Conservation (phyloP, 345 rosid species). For the Zanthoxylum bungeanum region DNA sequence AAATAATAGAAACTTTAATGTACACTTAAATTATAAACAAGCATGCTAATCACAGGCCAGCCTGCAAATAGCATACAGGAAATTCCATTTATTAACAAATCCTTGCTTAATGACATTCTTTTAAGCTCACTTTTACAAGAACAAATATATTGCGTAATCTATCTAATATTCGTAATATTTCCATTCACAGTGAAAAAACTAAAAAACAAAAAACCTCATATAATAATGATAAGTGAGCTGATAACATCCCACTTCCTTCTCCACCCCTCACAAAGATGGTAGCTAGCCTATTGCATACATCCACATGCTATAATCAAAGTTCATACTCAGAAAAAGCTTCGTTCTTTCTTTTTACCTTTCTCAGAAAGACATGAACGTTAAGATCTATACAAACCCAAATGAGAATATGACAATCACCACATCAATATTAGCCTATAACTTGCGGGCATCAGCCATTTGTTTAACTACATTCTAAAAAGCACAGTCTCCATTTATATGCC, state of each 20-base stretch:
- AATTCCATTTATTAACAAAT: background rate
- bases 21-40: background rate
- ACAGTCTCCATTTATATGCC: background rate
- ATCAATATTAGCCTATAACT: background rate
- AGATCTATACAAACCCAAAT: background rate
- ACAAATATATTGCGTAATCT: too few relatives aligned
- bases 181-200: too few relatives aligned
- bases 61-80: background rate
- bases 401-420: too few relatives aligned
- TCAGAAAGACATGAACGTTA: background rate
- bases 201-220: too few relatives aligned
- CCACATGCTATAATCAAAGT: background rate
- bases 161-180: background rate
- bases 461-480: background rate
- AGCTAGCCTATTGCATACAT: background rate
- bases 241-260: background rate
- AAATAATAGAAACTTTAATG: too few relatives aligned
- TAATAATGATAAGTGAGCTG: background rate
- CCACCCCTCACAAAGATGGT: background rate
- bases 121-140: too few relatives aligned
- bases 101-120: background rate
- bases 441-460: background rate
- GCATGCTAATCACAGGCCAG: background rate
- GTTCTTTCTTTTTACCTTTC: background rate
- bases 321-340: background rate